Conservation (phyloP, 371 early-diverging fungal genomes). For the Actinomortierella ambigua region DNA sequence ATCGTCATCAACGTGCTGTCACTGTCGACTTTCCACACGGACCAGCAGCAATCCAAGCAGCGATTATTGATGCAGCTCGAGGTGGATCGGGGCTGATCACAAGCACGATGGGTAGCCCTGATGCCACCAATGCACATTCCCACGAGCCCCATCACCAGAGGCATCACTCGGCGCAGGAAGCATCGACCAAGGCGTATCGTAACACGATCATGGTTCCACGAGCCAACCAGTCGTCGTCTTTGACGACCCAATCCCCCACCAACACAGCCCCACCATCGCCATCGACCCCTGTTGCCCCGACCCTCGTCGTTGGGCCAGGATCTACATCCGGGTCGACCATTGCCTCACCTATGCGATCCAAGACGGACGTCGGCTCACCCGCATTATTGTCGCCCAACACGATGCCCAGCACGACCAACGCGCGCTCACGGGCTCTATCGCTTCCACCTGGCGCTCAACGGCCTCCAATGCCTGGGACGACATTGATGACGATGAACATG, state of each 20-base stretch:
- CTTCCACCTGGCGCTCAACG: conserved; percentile 27
- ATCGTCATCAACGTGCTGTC: neutral
- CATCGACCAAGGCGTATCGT: no score
- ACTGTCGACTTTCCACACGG: conserved; percentile 19
- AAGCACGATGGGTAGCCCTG: conserved; percentile 31
- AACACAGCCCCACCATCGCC: no score
- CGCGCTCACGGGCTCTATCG: conserved; percentile 35
- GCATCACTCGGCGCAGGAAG: no score
- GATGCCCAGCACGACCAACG: neutral
- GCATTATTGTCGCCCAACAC: conserved; percentile 17
- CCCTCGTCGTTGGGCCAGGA: neutral
- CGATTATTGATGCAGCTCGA: conserved; percentile 39
- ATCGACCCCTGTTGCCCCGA: neutral
- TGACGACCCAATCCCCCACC: no score
- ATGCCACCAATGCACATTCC: conserved; percentile 6
- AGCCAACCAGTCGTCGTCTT: no score
- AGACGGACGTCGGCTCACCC: neutral
- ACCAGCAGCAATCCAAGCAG: conserved; percentile 36
- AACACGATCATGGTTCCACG: no score
- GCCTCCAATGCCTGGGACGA: conserved; percentile 2
- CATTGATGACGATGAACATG: conserved; percentile 7
- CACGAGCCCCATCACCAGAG: no score
- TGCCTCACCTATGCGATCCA: neutral
- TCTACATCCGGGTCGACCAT: neutral
- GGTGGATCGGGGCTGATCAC: conserved; percentile 8